Conservation (phyloP, 1,284 basidiomycete species). For the Melampsora americana region DNA sequence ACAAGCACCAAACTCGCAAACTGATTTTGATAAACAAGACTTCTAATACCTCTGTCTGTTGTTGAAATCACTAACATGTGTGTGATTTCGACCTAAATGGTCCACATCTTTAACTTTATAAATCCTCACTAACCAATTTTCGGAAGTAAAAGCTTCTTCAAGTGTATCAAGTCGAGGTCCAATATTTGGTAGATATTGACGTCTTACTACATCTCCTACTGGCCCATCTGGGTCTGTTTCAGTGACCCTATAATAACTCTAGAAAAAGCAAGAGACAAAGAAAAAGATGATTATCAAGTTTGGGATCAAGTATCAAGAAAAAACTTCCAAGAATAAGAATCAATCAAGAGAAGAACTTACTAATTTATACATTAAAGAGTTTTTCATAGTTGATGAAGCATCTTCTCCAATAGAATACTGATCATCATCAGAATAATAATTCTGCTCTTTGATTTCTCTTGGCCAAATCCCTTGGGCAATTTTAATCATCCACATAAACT, state of each 20-base stretch:
- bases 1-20: too few relatives aligned
- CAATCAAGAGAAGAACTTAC: slow-evolving; percentile 60
- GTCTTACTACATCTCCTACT: slow-evolving; percentile 75
- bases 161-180: slow-evolving; percentile 83
- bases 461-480: slow-evolving; percentile 99
- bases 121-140: slow-evolving; percentile 98
- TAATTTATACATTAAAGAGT: slow-evolving; percentile 98
- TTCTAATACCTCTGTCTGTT: too few relatives aligned
- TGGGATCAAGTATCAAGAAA: too few relatives aligned
- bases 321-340: too few relatives aligned
- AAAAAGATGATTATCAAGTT: too few relatives aligned
- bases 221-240: slow-evolving; percentile 76
- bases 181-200: slow-evolving; percentile 69
- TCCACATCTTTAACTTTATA: slow-evolving; percentile 96
- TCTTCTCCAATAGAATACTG: slow-evolving; percentile 89
- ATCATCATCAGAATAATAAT: slow-evolving; percentile 86
- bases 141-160: slow-evolving; percentile 94
- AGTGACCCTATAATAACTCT: slow-evolving; percentile 63
- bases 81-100: slow-evolving; percentile 77
- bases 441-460: slow-evolving; percentile 88
- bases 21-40: too few relatives aligned
- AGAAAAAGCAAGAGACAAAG: too few relatives aligned
- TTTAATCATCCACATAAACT: slow-evolving; percentile 98
- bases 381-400: slow-evolving; percentile 85
- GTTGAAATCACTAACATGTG: slow-evolving; percentile 58